A percentile compares a stretch with the other conserved stretches of the same genome.
These are phyloP conservation scores for Garcileccinum viscosum DNA, from an alignment of 1,284 basidiomycete species.

Conservation along the genomic window DNA sequence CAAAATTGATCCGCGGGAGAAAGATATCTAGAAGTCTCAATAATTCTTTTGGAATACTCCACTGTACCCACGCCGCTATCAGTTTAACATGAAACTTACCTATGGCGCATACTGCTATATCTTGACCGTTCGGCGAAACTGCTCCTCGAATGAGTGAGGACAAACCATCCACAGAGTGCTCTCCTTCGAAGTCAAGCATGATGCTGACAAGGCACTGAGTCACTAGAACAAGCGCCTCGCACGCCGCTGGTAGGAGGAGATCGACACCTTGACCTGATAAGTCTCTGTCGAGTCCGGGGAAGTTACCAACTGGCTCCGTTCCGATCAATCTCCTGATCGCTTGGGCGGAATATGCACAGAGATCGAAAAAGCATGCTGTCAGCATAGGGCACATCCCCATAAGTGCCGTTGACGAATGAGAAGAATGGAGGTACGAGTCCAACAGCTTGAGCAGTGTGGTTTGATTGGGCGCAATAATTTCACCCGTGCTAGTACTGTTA, in stretches of 20 bases:
- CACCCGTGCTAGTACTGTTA: slow-evolving; percentile 56
- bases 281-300: not conserved
- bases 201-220: slow-evolving; percentile 79
- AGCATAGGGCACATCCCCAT: slow-evolving; percentile 57
- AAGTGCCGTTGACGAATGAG: slow-evolving; percentile 39
- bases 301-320: slow-evolving; percentile 15
- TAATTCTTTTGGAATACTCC: slow-evolving; percentile 53
- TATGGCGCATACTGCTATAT: slow-evolving; percentile 63
- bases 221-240: slow-evolving; percentile 80
- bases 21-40: slow-evolving; percentile 74
- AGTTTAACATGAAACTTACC: slow-evolving; percentile 49
- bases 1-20: slow-evolving; percentile 80
- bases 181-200: slow-evolving; percentile 47
- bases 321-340: slow-evolving; percentile 58
- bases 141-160: slow-evolving; percentile 53
- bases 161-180: slow-evolving; percentile 28
- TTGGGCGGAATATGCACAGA: slow-evolving; percentile 57
- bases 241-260: slow-evolving; percentile 72
- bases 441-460: slow-evolving; percentile 85
- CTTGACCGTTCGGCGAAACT: slow-evolving; percentile 45
- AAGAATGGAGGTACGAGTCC: slow-evolving; percentile 77
- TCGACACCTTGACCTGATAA: slow-evolving; percentile 49
- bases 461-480: slow-evolving; percentile 83
- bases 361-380: slow-evolving; percentile 56
- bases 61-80: slow-evolving; percentile 15